Evolutionary conservation across 192 early-diverging fungal species (phyloP).

Genomic region (Dimargaris cristalligena): DNA sequence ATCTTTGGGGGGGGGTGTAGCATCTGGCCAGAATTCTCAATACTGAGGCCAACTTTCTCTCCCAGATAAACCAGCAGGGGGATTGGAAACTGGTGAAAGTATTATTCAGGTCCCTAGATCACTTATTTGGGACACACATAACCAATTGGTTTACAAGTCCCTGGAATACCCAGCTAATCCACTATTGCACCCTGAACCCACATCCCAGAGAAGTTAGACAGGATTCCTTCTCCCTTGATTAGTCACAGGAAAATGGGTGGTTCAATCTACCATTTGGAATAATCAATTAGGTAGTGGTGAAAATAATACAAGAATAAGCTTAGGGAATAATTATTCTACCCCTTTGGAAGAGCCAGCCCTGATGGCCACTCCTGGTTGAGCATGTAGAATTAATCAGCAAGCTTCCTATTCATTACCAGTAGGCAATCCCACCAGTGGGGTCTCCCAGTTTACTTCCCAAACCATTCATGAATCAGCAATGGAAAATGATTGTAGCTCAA

Average conservation of each 20-base stretch:
- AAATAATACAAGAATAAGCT: neutral
- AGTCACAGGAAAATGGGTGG: slow-evolving; percentile 1
- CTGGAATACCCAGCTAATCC: neutral
- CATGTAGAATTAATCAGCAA: neutral
- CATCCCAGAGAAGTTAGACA: neutral
- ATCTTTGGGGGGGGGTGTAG: neutral
- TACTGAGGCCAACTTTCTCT: neutral
- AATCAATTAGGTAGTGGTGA: neutral
- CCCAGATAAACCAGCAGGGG: slow-evolving; percentile 1
- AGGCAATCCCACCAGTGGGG: neutral
- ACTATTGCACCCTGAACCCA: neutral
- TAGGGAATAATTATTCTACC: neutral
- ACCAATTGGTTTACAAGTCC: neutral
- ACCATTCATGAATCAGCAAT: neutral
- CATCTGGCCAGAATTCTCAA: neutral
- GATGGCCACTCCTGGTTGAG: neutral
- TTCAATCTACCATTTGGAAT: slow-evolving; percentile 5
- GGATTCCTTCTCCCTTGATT: neutral
- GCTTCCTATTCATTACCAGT: neutral
- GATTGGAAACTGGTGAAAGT: neutral
- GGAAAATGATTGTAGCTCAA: neutral
- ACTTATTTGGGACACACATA: neutral
- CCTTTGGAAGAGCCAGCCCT: neutral
- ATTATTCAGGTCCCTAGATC: neutral
- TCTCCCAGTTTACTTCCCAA: neutral